Evolutionary conservation across 2,329 filamentous ascomycete species (phyloP), one percentile per base, ranked within the genome.

Genomic region (Talaromyces sp.): DNA sequence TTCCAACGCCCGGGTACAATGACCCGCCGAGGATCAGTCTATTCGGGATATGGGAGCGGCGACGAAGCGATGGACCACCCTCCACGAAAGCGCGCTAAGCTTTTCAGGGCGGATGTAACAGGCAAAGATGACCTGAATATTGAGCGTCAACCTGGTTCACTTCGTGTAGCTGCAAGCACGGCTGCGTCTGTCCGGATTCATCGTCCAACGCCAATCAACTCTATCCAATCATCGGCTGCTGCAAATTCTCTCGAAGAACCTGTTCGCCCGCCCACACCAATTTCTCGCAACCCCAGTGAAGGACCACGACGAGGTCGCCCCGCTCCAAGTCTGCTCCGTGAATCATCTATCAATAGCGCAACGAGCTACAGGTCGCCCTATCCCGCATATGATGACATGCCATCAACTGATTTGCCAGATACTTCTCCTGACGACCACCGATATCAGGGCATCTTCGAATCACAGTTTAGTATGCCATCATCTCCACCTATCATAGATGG

Each of bases 151-250:
- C 86, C 88, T 10, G 92, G 95, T 58, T 96, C 92, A 3, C 82
- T 98, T 29, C 87, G 93, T 58, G 92, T 97, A n/a, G 89, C 91
- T 67, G 94, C 94, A 56, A 96, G 92, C 75, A 96, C 91, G 17
- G 90, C 93, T 53, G 92, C 92, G 49, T 97, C 93, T 5, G 84
- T 98, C 66, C 90, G 94, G 51, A 89, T 89, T 58, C 91, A 97
- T 76, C 87, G 93, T 53, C 94, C 94, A 3, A 84, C 91, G 3
- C 78, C 80, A 6, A 69, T 81, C 29, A 80, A 81, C 63, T 78
- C 80, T 45, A 69, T 73, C 8, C 70, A 75, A 22, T 68, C 45
- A 29, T 31, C 72, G 34, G 69, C 70, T 19, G 71, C 71, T 58
- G 69, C 76, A 63, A 72, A 72, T 34, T 74, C 75, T 2, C 71